Base-by-base conservation (phyloP, 2,329 filamentous ascomycete species). In the Paradendryphiella salina region DNA sequence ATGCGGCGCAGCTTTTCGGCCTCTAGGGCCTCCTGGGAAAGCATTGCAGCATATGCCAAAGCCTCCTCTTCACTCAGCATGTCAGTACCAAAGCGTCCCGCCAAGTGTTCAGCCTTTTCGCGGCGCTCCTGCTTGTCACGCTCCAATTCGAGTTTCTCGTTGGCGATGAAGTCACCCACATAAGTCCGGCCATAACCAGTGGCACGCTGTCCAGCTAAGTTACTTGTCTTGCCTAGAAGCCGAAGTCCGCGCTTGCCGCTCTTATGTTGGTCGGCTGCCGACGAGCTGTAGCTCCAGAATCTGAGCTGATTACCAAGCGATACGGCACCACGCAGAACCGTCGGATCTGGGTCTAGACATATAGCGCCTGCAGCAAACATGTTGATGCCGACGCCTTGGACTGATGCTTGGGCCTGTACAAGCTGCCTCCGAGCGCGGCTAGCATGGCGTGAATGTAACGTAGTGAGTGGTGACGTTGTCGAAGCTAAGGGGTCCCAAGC, bases 401-500 rank as follows among this genome's bases (percentile, higher is more conserved):
- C 77, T 2, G 85, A 84, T n/a, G 82, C 81, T 67, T 87, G 83
- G 2, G 84, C 85, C 70, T 88, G 85, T 4, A 83, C 78, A 64
- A 78, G 80, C 70, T 91, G 85, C 49, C 92, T 89, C 56, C 92
- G 88, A 42, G 92, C 87, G 21, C 90, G 85, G 6, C 88, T 87
- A 1, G 89, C 89, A 59, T 93, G 91, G 11, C 88, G 85, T 2
- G 90, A 90, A 67, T 96, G 92, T 46, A 99, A 79, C 0, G 91
- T 97, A 32, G 91, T 85, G 43, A 97, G 82, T 0, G 94, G 90
- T 15, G 87, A 85, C 14, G 81, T 74, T 0, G 82, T 88, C 1
- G 93, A 97, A 1, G 87, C 90, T 38, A 99, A 78, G n/a, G 89
- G 89, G 75, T 99, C 94, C 94, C 94, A 99, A 5, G 91, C 89